phyloP scores from a whole-genome alignment of 441 rosid species.

The Gossypium schwendimanii region DNA sequence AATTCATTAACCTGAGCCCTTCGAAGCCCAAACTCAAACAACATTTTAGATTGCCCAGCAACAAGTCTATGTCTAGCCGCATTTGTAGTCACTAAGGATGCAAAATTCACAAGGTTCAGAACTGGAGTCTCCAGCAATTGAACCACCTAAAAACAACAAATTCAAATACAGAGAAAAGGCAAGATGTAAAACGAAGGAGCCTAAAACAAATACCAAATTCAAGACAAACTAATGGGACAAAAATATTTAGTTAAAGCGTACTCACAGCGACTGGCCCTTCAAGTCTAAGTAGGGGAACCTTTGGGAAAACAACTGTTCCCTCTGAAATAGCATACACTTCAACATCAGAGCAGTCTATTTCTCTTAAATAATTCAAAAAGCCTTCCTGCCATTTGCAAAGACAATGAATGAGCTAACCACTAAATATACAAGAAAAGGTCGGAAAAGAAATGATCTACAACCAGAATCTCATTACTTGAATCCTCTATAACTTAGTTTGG shows the following conservation, averaged over 20 bases:
- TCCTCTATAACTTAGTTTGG: not conserved
- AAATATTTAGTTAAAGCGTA: constrained; percentile 14
- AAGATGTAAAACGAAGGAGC: not conserved
- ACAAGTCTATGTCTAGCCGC: constrained; percentile 90
- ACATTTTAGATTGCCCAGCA: constrained; percentile 66
- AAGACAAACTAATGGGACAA: not conserved
- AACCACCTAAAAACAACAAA: constrained; percentile 48
- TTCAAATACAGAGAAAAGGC: constrained; percentile 8
- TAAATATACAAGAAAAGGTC: not conserved
- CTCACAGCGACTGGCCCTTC: constrained; percentile 94
- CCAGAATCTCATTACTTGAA: not conserved
- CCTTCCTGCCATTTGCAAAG: constrained; percentile 50
- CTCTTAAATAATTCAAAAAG: constrained; percentile 69
- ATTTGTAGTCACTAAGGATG: constrained; percentile 86
- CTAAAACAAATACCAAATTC: not conserved
- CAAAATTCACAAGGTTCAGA: constrained; percentile 73
- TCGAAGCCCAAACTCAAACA: constrained; percentile 88
- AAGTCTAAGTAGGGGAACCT: constrained; percentile 80
- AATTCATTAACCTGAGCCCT: constrained; percentile 76
- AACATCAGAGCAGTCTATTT: constrained; percentile 79
- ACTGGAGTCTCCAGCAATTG: constrained; percentile 91
- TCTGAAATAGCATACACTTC: constrained; percentile 81
- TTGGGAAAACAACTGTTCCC: constrained; percentile 92
- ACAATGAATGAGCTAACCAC: constrained; percentile 14
- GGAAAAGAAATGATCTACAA: not conserved